Evolutionary conservation across 345 rosid species (phyloP).

Genomic region (Triadica sebifera): DNA sequence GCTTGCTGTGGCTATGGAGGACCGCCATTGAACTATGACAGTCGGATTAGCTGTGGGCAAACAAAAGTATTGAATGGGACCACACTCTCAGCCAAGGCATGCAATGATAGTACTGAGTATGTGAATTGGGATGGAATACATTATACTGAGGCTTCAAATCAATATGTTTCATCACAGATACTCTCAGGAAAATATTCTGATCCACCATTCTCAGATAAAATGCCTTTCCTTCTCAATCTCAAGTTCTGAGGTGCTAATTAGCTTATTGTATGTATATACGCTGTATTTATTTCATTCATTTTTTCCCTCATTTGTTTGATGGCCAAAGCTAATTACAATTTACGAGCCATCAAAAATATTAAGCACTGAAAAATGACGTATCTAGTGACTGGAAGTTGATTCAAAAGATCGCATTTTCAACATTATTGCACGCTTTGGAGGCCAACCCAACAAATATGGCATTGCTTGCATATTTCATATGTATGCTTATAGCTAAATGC

Average conservation of each 20-base stretch:
- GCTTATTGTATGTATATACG: background rate
- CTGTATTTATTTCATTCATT: constrained; percentile 18
- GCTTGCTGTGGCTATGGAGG: constrained; percentile 97
- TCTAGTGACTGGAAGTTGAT: constrained; percentile 14
- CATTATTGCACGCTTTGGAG: background rate
- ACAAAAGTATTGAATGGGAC: constrained; percentile 72
- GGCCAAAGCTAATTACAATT: constrained; percentile 9
- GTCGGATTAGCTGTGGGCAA: constrained; percentile 67
- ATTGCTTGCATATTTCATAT: too few species aligned
- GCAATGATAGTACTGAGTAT: constrained; percentile 76
- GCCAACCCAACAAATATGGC: too few species aligned
- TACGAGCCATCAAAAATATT: constrained; percentile 13
- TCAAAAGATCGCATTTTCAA: background rate
- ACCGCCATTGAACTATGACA: constrained; percentile 74
- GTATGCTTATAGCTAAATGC: too few species aligned
- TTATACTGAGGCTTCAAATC: constrained; percentile 88
- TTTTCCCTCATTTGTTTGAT: constrained; percentile 10
- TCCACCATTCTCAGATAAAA: constrained; percentile 76
- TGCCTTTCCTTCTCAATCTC: constrained; percentile 76
- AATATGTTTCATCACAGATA: constrained; percentile 64
- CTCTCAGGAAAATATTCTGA: constrained; percentile 81
- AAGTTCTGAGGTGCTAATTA: constrained; percentile 48
- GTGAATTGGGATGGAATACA: constrained; percentile 97
- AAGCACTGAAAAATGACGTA: constrained; percentile 10
- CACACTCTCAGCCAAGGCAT: constrained; percentile 58